Evolutionary conservation across 805 yeast genomes (phyloP).

Genomic region (Metschnikowia cubensis): DNA sequence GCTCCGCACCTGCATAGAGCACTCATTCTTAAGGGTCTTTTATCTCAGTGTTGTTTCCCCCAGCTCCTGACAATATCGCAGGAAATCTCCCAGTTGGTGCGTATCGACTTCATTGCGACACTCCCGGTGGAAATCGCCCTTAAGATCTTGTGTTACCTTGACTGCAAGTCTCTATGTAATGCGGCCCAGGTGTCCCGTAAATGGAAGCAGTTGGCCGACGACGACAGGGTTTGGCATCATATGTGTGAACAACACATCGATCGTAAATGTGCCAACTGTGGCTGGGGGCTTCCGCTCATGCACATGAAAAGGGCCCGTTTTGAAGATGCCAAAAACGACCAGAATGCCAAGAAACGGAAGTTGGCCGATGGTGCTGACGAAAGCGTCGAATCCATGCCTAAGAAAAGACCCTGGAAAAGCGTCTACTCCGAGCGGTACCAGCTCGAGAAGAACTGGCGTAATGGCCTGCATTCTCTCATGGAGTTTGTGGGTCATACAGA

Average conservation of each 20-base stretch:
- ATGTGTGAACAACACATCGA: slow-evolving; percentile 99
- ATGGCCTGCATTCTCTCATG: slow-evolving; percentile 62
- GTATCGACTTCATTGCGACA: slow-evolving; percentile 82
- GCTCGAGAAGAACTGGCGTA: slow-evolving; percentile 94
- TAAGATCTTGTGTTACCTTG: slow-evolving; percentile 82
- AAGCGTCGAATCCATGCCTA: neutral
- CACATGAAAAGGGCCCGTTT: slow-evolving; percentile 67
- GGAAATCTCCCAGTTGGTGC: slow-evolving; percentile 72
- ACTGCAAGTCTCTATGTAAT: slow-evolving; percentile 86
- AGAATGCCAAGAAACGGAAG: neutral
- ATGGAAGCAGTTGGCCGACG: slow-evolving; percentile 91
- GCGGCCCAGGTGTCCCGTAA: slow-evolving; percentile 88
- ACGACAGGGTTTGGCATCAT: slow-evolving; percentile 96
- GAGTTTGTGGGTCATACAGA: slow-evolving; percentile 79
- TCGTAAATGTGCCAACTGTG: slow-evolving; percentile 95
- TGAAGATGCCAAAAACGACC: neutral
- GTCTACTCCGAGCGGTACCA: slow-evolving; percentile 87
- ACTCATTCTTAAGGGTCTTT: slow-evolving; percentile 74
- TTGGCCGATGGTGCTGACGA: neutral
- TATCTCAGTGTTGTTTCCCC: slow-evolving; percentile 92
- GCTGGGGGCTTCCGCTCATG: slow-evolving; percentile 96
- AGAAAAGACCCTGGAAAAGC: slow-evolving; percentile 85
- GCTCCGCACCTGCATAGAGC: slow-evolving; percentile 66
- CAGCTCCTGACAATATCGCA: slow-evolving; percentile 82
- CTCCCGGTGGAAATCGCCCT: slow-evolving; percentile 83